A percentile compares a stretch with the other conserved stretches of the same genome.
Evolutionary conservation across 2,329 filamentous ascomycete genomes (phyloP).

Genomic region (Aquanectria penicillioides): DNA sequence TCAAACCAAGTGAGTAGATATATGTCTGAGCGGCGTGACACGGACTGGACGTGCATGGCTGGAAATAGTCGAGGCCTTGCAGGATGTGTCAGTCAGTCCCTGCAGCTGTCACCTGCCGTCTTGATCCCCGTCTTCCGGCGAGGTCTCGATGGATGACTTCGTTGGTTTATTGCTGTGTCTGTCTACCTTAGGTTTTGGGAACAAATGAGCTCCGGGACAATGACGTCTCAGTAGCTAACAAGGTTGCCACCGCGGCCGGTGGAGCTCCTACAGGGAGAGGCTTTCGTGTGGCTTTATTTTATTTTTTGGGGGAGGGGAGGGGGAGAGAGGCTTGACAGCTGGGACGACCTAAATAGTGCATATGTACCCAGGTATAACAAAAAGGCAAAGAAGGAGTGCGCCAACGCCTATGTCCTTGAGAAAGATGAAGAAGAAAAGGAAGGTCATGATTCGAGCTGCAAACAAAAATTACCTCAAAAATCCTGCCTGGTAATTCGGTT

Average conservation of each 20-base stretch:
- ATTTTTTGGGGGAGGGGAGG: slow-evolving; percentile 2
- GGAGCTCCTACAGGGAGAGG: slow-evolving; percentile 8
- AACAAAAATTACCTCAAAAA: no score
- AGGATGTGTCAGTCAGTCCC: background rate
- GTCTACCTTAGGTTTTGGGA: background rate
- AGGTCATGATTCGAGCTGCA: no score
- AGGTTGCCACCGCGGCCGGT: slow-evolving; percentile 1
- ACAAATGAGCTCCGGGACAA: background rate
- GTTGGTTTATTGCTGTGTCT: no score
- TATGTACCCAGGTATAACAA: background rate
- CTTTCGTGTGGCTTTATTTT: slow-evolving; percentile 12
- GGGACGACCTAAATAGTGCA: background rate
- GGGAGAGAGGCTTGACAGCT: slow-evolving; percentile 1
- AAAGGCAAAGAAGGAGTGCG: background rate
- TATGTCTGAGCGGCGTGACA: slow-evolving; percentile 4
- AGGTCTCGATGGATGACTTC: no score
- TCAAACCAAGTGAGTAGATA: background rate
- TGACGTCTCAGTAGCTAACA: slow-evolving; percentile 4
- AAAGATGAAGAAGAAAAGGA: background rate
- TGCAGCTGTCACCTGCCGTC: slow-evolving; percentile 7
- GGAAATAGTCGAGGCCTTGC: slow-evolving; percentile 1
- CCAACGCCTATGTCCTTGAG: no score
- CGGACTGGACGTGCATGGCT: background rate
- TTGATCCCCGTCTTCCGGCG: background rate
- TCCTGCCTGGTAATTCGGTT: no score